Base-by-base conservation (phyloP, 352 stramenopile genomes). In the Hyaloperonospora brassicae region DNA sequence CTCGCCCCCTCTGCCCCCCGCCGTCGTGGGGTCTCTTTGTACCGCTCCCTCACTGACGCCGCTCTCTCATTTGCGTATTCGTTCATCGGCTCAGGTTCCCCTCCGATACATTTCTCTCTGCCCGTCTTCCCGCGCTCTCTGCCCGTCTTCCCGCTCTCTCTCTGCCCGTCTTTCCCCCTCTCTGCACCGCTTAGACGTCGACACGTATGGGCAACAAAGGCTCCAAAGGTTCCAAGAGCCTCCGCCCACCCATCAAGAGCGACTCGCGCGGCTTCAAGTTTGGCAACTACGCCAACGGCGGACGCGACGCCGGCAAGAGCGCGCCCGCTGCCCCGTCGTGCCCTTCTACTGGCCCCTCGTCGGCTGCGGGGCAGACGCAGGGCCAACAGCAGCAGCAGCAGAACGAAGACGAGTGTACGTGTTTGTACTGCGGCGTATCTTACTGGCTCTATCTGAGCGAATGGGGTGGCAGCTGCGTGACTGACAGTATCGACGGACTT, bases 241-340 rank as follows among this genome's bases (percentile, higher is more conserved):
- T 81, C 41, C 79, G 79, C 13, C 79, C 79, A 54, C 81, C 79
- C 17, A 83, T 89, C 53, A 89, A 91, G 77, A 91, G 81, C 73
- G 81, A 89, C 66, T 84, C 76, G 64, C 76, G 81, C 61, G 74
- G 74, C 60, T 87, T 88, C 63, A 89, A 88, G 70, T 88, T 85
- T 57, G 57, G 67, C 47, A 79, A 75, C 52, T 50, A 62, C 46
- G 59, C 66, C 50, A 73, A 68, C 56, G 57, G 64, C 38, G 66
- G 67, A 24, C 81, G 81, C 31, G 77, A 89, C 55, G 79, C 79
- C 40, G 79, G 73, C 43, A 76, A 81, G 61, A 89, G 79, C 55
- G 81, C 81, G 11, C 81, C 81, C 1, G 74, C 81, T n/a, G 81
- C 81, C 42, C 79, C 79, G n/a, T 85, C 77, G 10, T 64, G 68